Evolutionary conservation across 2,329 filamentous ascomycete species (phyloP).

Genomic region (Phoma sp.): DNA sequence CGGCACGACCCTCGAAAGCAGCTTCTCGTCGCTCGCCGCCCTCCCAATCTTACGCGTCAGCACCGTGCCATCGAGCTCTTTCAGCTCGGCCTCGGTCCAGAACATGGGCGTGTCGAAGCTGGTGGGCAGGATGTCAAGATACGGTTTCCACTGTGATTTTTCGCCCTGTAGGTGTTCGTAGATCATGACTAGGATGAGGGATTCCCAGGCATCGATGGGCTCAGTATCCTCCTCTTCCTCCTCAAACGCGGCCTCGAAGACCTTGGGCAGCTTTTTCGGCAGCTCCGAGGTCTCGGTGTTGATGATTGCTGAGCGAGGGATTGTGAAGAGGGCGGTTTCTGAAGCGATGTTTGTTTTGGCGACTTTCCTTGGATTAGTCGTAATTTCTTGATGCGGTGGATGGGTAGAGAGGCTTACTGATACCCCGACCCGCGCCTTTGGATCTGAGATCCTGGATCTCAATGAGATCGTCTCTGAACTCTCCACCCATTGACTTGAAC

Average conservation of each 20-base stretch:
- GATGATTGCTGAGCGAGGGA: constrained; percentile 30
- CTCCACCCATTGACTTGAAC: constrained; percentile 29
- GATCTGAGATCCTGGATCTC: constrained; percentile 28
- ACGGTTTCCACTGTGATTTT: constrained; percentile 30
- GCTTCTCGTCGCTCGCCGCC: constrained; percentile 26
- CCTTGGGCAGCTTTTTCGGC: constrained; percentile 18
- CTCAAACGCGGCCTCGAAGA: constrained; percentile 22
- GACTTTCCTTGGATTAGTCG: constrained; percentile 6
- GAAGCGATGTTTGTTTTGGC: constrained; percentile 23
- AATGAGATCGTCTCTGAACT: constrained; percentile 29
- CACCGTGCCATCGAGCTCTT: constrained; percentile 28
- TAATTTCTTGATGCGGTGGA: not conserved
- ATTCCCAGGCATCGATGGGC: constrained; percentile 28
- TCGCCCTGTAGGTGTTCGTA: constrained; percentile 30
- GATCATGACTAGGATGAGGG: constrained; percentile 29
- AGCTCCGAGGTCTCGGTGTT: constrained; percentile 28
- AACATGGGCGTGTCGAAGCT: constrained; percentile 33
- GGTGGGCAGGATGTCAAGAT: constrained; percentile 26
- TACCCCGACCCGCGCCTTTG: constrained; percentile 30
- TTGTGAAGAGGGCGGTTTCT: constrained; percentile 27
- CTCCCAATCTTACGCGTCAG: constrained; percentile 30
- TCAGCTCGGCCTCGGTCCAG: constrained; percentile 26
- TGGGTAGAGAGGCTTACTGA: constrained; percentile 17
- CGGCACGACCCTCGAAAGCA: constrained; percentile 22
- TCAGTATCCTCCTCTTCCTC: constrained; percentile 24